Evolutionary conservation across 768 basidiomycete species (phyloP).

Genomic region (Termitomyces sp.): DNA sequence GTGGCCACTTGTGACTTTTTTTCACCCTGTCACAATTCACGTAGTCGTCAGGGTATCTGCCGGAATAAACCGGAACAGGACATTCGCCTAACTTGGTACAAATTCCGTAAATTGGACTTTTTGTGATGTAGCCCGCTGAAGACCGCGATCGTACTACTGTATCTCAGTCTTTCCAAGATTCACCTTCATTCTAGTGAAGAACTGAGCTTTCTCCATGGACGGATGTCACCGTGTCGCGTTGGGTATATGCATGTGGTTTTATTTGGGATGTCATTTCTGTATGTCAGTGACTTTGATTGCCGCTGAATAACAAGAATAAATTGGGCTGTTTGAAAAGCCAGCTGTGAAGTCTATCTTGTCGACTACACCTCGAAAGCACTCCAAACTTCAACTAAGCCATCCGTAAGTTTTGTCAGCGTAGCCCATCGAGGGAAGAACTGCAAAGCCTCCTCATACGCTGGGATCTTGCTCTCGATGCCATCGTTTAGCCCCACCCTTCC

Average conservation of each 20-base stretch:
- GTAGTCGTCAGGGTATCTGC: slow-evolving; percentile 10
- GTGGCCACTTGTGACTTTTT: slow-evolving; percentile 7
- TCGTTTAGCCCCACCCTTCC: slow-evolving; percentile 31
- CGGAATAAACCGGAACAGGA: slow-evolving; percentile 12
- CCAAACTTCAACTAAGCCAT: slow-evolving; percentile 57
- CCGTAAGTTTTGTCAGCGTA: slow-evolving; percentile 47
- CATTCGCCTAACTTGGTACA: neutral
- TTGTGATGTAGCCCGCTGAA: neutral
- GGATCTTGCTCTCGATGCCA: slow-evolving; percentile 62
- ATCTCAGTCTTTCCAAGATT: neutral
- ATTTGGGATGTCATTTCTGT: neutral
- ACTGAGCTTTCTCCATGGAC: neutral
- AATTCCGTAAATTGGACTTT: neutral
- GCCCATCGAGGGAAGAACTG: slow-evolving; percentile 65
- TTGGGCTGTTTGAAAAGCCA: too few relatives aligned
- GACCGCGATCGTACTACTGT: neutral
- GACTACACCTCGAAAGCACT: slow-evolving; percentile 24
- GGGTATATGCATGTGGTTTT: neutral
- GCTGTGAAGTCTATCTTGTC: too few relatives aligned
- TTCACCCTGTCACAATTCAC: neutral
- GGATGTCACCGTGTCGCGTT: neutral
- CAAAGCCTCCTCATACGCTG: slow-evolving; percentile 64
- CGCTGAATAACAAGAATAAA: too few relatives aligned
- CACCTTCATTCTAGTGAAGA: neutral
- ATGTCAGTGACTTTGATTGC: too few relatives aligned